Base-by-base conservation (phyloP, 1,139 yeast species). In the Citeromyces siamensis region DNA sequence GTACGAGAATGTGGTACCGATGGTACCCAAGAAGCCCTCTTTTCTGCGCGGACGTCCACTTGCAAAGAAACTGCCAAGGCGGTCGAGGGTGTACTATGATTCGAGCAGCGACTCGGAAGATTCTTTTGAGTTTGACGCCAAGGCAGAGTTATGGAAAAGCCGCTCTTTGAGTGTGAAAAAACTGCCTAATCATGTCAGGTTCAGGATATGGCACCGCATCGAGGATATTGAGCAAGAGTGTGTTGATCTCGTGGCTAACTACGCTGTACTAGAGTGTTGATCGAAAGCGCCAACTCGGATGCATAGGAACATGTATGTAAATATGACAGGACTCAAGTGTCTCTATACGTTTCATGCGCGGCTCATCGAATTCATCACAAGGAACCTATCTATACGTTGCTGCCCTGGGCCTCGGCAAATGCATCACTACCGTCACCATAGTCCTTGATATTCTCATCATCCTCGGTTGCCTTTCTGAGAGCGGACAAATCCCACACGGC, bases 401-500 rank as follows among this genome's bases (percentile, higher is more conserved):
- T 34, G 20, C 32, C 37, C 36, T 53, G 53, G 21, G 56, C 51
- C 37, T 49, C 56, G n/a, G 52, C 50, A 42, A 55, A 54, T 7
- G 59, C 61, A 32, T 48, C 48, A 27, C 53, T 42, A 38, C 69
- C 70, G 44, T 71, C 81, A 43, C 81, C 82, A 45, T 72, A 73
- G 53, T 75, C 82, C 48, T 67, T 72, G 41, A 70, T 57, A 32
- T 52, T 55, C 19, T 54, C 60, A 36, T 56, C 63, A 7, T 48
- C 51, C 9, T 56, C 60, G 34, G 56, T 43, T 42, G 70, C 54
- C 44, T 61, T 56, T 50, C 66, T 68, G 58, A 76, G 76, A 50
- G 72, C 75, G 26, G 83, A 65, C 61, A 81, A 71, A 57, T 81
- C 93, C 68, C 79, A 76, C 42, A 74, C 81, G 18, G 75, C 75